A percentile compares a stretch with the other conserved stretches of the same genome.
Conservation (phyloP, 345 rosid species). For the Alliaria petiolata region DNA sequence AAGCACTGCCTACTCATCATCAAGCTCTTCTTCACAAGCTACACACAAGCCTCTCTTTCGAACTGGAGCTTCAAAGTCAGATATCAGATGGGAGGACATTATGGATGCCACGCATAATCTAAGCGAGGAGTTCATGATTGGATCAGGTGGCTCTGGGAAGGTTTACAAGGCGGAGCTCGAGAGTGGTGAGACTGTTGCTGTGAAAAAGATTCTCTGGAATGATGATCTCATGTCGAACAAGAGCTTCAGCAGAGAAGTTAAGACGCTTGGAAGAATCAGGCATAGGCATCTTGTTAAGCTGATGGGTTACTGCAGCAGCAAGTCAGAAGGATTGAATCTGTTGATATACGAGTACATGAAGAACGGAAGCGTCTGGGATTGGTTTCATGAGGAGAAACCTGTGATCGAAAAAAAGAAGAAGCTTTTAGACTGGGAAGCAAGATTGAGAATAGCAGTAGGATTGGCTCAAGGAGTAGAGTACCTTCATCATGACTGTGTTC, state of each 20-base stretch:
- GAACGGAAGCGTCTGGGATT: constrained; percentile 95
- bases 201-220: constrained; percentile 70
- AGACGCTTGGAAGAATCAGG: constrained; percentile 70
- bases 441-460: constrained; percentile 78
- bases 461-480: constrained; percentile 89
- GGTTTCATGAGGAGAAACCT: constrained; percentile 57
- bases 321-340: constrained; percentile 60
- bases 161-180: constrained; percentile 67
- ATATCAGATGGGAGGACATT: constrained; percentile 75
- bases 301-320: constrained; percentile 76
- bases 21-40: constrained; percentile 58
- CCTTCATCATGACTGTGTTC: constrained; percentile 92
- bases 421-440: constrained; percentile 76
- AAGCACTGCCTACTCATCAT: constrained; percentile 50
- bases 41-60: constrained; percentile 60
- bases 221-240: constrained; percentile 70
- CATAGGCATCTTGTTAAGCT: constrained; percentile 91
- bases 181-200: constrained; percentile 73
- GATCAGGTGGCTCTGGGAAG: constrained; percentile 93
- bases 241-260: constrained; percentile 85
- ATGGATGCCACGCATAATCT: constrained; percentile 78
- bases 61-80: constrained; percentile 53
- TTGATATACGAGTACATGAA: constrained; percentile 91
- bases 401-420: constrained; percentile 43
- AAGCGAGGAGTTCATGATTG: constrained; percentile 76